Percentiles rank a stretch among this genome's conserved stretches.
Evolutionary conservation across 768 basidiomycete species (phyloP).

Genomic region (Leccinum disarticulatum): DNA sequence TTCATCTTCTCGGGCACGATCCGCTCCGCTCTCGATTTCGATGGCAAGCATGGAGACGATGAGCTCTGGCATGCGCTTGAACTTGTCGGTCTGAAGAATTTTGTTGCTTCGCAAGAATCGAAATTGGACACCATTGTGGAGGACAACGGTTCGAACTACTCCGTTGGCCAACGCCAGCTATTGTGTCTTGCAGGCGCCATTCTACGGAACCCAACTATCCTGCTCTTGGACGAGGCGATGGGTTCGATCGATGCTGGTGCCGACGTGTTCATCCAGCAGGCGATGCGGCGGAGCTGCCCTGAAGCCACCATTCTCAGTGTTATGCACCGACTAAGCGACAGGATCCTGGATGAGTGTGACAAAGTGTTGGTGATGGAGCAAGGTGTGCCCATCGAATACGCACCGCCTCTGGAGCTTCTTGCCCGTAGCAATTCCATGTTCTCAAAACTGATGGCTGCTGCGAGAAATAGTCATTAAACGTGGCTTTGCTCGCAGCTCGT

Average conservation of each 20-base stretch:
- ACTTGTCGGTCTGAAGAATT: slow-evolving; percentile 59
- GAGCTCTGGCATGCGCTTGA: slow-evolving; percentile 42
- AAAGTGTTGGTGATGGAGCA: slow-evolving; percentile 41
- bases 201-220: slow-evolving; percentile 31
- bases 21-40: slow-evolving; percentile 29
- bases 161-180: slow-evolving; percentile 89
- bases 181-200: slow-evolving; percentile 51
- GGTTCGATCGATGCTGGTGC: slow-evolving; percentile 84
- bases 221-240: slow-evolving; percentile 34
- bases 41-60: slow-evolving; percentile 23
- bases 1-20: slow-evolving; percentile 35
- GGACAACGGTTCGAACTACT: slow-evolving; percentile 71
- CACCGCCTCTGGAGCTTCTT: slow-evolving; percentile 24
- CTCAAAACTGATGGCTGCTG: slow-evolving; percentile 27
- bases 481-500: background rate
- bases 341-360: slow-evolving; percentile 30
- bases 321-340: slow-evolving; percentile 33
- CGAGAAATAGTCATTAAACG: slow-evolving; percentile 17
- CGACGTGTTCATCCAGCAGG: slow-evolving; percentile 64
- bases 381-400: slow-evolving; percentile 29
- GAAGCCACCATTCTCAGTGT: slow-evolving; percentile 30
- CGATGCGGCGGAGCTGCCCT: slow-evolving; percentile 32
- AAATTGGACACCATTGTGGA: slow-evolving; percentile 75
- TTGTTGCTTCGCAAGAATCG: slow-evolving; percentile 71
- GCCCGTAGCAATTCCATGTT: slow-evolving; percentile 28